These are phyloP conservation scores for Acrodontium crateriforme DNA, from an alignment of 2,329 filamentous ascomycete species.

Conservation along the genomic window DNA sequence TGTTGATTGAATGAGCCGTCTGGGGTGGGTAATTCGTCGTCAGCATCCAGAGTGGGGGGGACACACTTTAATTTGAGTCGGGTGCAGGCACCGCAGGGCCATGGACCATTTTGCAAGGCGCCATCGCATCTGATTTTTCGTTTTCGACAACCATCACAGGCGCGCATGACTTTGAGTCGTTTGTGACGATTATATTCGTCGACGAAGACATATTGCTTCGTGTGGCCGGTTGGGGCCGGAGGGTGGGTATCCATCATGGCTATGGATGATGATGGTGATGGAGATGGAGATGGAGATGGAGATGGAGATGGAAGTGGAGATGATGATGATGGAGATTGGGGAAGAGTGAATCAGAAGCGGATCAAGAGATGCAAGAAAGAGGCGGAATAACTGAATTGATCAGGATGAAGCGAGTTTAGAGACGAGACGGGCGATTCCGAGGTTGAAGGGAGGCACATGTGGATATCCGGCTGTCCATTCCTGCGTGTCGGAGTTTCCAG, in stretches of 20 bases:
- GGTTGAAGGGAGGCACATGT: no score
- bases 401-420: no score
- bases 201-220: slow-evolving; percentile 97
- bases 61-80: slow-evolving; percentile 87
- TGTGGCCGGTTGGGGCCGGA: slow-evolving; percentile 50
- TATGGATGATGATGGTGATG: background rate
- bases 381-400: no score
- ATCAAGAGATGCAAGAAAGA: no score
- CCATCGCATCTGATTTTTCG: slow-evolving; percentile 98
- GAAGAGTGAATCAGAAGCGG: background rate
- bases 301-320: background rate
- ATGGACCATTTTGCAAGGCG: slow-evolving; percentile 78
- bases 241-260: no score
- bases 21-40: slow-evolving; percentile 35
- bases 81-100: slow-evolving; percentile 91
- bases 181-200: slow-evolving; percentile 98
- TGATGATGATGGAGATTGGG: background rate
- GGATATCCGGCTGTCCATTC: no score
- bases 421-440: no score
- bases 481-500: no score
- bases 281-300: background rate
- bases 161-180: slow-evolving; percentile 92
- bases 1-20: slow-evolving; percentile 12
- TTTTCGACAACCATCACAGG: slow-evolving; percentile 85
- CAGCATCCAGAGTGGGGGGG: slow-evolving; percentile 68